Evolutionary conservation across 345 rosid genomes (phyloP).

Genomic region (Aurinia saxatilis): DNA sequence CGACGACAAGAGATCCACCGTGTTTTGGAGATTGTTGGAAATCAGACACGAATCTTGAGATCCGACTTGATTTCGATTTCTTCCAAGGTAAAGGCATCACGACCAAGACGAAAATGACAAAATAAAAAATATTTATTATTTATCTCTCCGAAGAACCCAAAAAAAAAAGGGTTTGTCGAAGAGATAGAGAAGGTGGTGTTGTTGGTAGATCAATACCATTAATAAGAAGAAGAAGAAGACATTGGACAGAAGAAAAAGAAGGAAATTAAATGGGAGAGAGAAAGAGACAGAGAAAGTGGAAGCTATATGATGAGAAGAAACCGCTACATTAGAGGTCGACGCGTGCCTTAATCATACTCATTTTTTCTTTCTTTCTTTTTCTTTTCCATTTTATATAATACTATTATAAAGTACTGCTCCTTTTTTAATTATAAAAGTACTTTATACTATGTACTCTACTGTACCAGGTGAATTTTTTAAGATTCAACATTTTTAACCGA

Average conservation of each 20-base stretch:
- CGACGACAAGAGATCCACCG: constrained; percentile 65
- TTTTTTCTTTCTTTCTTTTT: not conserved
- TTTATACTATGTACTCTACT: not conserved
- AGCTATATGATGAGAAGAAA: constrained; percentile 20
- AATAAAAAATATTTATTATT: too few relatives aligned
- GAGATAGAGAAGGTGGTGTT: constrained; percentile 18
- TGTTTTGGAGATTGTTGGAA: constrained; percentile 61
- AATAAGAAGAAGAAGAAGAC: constrained; percentile 18
- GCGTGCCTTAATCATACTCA: constrained; percentile 19
- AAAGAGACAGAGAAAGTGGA: constrained; percentile 12
- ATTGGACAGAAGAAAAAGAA: constrained; percentile 1
- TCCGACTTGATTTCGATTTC: constrained; percentile 40
- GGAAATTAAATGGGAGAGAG: not conserved
- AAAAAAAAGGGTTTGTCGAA: constrained; percentile 27
- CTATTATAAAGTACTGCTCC: too few relatives aligned
- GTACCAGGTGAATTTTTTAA: not conserved
- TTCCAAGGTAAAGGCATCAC: constrained; percentile 88
- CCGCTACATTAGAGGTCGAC: constrained; percentile 23
- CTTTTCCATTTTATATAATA: too few relatives aligned
- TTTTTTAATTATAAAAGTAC: not conserved
- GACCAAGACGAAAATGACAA: not conserved
- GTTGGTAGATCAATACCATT: constrained; percentile 19
- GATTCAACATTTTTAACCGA: too few relatives aligned
- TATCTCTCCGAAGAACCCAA: constrained; percentile 23
- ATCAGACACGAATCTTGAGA: constrained; percentile 63